Evolutionary conservation across 495 filamentous ascomycete species (phyloP), one percentile per base, ranked within the genome.

Genomic region (Xylaria palmicola): DNA sequence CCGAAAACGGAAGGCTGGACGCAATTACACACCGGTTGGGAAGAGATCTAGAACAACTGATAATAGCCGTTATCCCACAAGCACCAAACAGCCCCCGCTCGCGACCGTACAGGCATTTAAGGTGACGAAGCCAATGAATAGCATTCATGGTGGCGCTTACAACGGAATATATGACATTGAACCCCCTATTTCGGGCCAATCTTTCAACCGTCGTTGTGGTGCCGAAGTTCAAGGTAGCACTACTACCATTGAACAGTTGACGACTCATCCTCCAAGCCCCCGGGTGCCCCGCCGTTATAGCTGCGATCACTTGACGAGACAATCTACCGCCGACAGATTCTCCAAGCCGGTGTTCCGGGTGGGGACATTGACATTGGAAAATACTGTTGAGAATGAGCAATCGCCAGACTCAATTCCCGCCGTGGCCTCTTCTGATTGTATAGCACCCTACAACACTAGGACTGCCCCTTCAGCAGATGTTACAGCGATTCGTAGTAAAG

Each of bases 71-170:
- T 20, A 44, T 52, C 19, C 47, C 17, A 37, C 34, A 17, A 43
- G 36, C 34, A 15, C 44, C 24, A 37, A 59, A 50, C 39, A 36
- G 6, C 26, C 6, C 12, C n/a, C 45, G 13, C 50, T 59, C 13
- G 40, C 26, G 6, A 22, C 45, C 20, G 10, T 20, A 4, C 44
- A 40, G 32, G n/a, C 56, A n/a, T 39, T 60, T 1, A 50, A 36
- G 26, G 57, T 43, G 47, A 60, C 36, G 36, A 60, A 41, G 27
- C 47, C 37, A 2, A 40, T 43, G 19, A 40, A 29, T 19, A 52
- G 34, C 19, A 6, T 2, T 20, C 56, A 40, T n/a, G 24, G 6
- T 10, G 12, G 1, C 17, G 15, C 13, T 17, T 15, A 7, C 13
- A 10, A 27, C 36, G 19, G 4, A 26, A 43, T 12, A 26, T 9